A percentile compares a stretch with the other conserved stretches of the same genome.
These are phyloP conservation scores for Martiniozyma abietophila DNA, from an alignment of 805 yeast species.

Conservation along the genomic window DNA sequence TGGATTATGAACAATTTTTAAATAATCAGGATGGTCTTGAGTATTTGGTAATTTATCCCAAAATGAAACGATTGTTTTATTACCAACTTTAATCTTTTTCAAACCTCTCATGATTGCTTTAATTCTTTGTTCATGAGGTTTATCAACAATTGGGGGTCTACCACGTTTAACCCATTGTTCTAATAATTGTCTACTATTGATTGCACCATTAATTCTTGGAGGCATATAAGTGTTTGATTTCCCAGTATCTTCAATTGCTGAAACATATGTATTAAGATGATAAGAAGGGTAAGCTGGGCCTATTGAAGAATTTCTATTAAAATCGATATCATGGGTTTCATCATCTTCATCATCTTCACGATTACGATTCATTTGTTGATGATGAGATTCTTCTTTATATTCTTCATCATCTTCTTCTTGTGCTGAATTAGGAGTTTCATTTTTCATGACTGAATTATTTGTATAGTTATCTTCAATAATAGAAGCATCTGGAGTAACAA, in stretches of 20 bases:
- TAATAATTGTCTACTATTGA: conserved; percentile 19
- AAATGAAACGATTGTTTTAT: conserved; percentile 33
- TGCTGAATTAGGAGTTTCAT: conserved; percentile 8
- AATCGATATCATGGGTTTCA: too few species aligned
- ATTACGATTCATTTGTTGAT: conserved; percentile 11
- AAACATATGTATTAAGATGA: conserved; percentile 21
- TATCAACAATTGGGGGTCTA: conserved; percentile 84
- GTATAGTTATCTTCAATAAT: too few species aligned
- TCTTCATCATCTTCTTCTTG: conserved; percentile 15
- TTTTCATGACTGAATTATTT: too few species aligned
- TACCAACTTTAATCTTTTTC: conserved; percentile 58
- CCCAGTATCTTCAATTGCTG: conserved; percentile 21
- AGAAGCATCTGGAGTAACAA: too few species aligned
- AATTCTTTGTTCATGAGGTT: conserved; percentile 86
- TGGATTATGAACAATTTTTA: conserved; percentile 45
- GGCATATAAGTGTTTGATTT: conserved; percentile 22
- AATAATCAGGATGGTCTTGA: conserved; percentile 45
- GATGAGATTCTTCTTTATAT: conserved; percentile 8
- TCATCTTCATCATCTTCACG: conserved; percentile 14
- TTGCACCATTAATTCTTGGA: conserved; percentile 15
- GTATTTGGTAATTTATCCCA: conserved; percentile 81
- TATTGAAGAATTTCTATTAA: conserved; percentile 2
- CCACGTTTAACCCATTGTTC: conserved; percentile 63
- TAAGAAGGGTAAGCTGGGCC: conserved; percentile 13
- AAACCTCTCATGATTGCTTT: conserved; percentile 76